Base-by-base conservation (phyloP, 1,284 basidiomycete species). In the Tilletiopsis washingtonensis region DNA sequence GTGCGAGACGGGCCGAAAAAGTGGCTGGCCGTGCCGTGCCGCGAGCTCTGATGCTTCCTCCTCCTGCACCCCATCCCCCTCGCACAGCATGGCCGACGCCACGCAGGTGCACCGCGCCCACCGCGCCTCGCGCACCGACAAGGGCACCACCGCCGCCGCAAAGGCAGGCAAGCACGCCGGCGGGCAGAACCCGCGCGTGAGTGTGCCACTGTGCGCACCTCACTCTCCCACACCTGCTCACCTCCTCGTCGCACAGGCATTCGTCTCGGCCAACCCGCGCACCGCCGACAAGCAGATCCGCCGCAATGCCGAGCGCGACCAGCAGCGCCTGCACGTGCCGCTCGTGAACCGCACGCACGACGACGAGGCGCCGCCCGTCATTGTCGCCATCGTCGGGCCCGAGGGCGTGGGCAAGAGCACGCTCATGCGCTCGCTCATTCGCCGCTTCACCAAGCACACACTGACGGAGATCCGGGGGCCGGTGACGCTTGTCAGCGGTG, bases 321-420 rank as follows among this genome's bases (percentile, higher is more conserved):
- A 99, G 75, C 88, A 88, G 11, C 81, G 91, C 34, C 80, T 97
- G 1, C 94, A 99, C 75, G 94, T 98, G 2, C 94, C 94, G 4
- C 81, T 96, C 27, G 87, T 97, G 44, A 86, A 97, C 73, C 81
- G 94, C 51, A 96, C 91, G 7, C 61, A 61, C 15, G 86, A 89
- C 47, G 86, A 90, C 56, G 81, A 85, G 45, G 89, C 93, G 1
- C 93, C 94, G 12, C 94, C 94, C 1, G 83, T 97, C 62, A 83
- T 98, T 53, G 83, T 98, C 38, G 93, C 91, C n/a, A 82, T 99
- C 45, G 91, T 97, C 43, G 94, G 94, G 0, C 93, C 94, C 14
- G 86, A 91, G 5, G 94, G 94, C 17, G 94, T 81, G 1, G 94
- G 94, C 50, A 99, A 98, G 76, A 88, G 89, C 0, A 98, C 91